phyloP scores from a whole-genome alignment of 148 eudicot genomes.

The Nepenthes gracilis region DNA sequence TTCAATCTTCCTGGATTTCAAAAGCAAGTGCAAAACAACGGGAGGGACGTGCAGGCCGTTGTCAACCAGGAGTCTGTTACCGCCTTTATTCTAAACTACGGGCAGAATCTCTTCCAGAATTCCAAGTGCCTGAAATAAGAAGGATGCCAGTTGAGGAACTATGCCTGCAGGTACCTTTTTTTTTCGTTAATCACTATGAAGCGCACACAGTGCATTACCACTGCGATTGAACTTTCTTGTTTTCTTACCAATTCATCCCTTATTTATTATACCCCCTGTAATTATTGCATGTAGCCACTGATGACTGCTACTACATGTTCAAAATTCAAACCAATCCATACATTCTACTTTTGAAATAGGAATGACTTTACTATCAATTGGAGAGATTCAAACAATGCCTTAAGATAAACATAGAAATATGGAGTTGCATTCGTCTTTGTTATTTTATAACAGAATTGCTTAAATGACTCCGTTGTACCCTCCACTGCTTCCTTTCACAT shows the following conservation, averaged over 20 bases:
- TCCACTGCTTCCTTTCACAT: too few species aligned
- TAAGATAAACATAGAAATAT: too few species aligned
- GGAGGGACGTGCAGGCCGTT: conserved; percentile 99
- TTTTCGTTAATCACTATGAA: conserved; percentile 2
- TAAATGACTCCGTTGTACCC: too few species aligned
- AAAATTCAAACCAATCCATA: too few species aligned
- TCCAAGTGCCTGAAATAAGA: conserved; percentile 83
- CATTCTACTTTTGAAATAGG: too few species aligned
- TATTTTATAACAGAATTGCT: too few species aligned
- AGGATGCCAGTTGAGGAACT: conserved; percentile 92
- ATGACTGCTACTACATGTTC: too few species aligned
- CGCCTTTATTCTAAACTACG: conserved; percentile 73
- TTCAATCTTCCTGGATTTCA: conserved; percentile 88
- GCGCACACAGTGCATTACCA: not conserved
- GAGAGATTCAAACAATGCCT: too few species aligned
- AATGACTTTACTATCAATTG: too few species aligned
- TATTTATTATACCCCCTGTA: not conserved
- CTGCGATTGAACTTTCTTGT: not conserved
- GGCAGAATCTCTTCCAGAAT: conserved; percentile 64
- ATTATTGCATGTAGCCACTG: too few species aligned
- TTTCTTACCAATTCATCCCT: not conserved
- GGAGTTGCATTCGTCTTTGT: too few species aligned
- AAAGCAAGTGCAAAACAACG: conserved; percentile 96
- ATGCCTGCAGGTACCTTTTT: conserved; percentile 72
- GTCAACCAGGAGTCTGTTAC: conserved; percentile 93